Evolutionary conservation across 2,329 filamentous ascomycete species (phyloP).

Genomic region (Tolypocladium guangdongense): DNA sequence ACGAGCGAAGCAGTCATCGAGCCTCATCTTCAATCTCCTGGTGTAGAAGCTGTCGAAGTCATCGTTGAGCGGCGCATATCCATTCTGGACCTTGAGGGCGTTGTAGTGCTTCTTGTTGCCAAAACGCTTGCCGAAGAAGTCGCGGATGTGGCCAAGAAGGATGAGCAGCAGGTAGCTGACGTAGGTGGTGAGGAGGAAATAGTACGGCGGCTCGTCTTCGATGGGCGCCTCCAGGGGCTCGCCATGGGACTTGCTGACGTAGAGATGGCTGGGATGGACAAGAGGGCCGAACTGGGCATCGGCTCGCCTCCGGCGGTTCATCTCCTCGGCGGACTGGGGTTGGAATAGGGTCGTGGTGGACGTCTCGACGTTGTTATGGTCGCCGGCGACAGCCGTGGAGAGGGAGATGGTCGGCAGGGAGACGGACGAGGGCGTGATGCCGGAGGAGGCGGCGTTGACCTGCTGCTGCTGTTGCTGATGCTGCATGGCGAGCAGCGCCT

Average conservation of each 20-base stretch:
- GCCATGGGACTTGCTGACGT: conserved; percentile 80
- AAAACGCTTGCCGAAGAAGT: conserved; percentile 97
- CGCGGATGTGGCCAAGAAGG: conserved; percentile 85
- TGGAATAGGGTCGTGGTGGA: conserved; percentile 73
- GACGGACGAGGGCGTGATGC: conserved; percentile 60
- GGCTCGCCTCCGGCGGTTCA: conserved; percentile 60
- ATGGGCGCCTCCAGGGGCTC: conserved; percentile 70
- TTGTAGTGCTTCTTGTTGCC: conserved; percentile 71
- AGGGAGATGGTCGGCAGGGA: conserved; percentile 86
- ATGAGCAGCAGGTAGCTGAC: conserved; percentile 96
- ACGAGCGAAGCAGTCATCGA: conserved; percentile 93
- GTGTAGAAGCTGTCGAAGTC: conserved; percentile 99
- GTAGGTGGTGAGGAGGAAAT: conserved; percentile 94
- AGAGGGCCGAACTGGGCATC: conserved; percentile 91
- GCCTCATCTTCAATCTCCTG: conserved; percentile 79
- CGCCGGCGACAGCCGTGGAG: conserved; percentile 70
- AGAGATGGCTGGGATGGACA: conserved; percentile 68
- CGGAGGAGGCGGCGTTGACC: conserved; percentile 39
- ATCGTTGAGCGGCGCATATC: conserved; percentile 90
- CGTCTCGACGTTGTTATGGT: conserved; percentile 60
- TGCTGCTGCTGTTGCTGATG: conserved; percentile 30
- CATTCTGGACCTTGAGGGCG: conserved; percentile 71
- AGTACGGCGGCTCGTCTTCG: conserved; percentile 93
- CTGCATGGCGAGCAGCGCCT: conserved; percentile 57
- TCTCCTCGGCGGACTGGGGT: conserved; percentile 76